A percentile compares a stretch with the other conserved stretches of the same genome.
Conservation (phyloP, 306 rosid genomes). For the Prunus campanulata region DNA sequence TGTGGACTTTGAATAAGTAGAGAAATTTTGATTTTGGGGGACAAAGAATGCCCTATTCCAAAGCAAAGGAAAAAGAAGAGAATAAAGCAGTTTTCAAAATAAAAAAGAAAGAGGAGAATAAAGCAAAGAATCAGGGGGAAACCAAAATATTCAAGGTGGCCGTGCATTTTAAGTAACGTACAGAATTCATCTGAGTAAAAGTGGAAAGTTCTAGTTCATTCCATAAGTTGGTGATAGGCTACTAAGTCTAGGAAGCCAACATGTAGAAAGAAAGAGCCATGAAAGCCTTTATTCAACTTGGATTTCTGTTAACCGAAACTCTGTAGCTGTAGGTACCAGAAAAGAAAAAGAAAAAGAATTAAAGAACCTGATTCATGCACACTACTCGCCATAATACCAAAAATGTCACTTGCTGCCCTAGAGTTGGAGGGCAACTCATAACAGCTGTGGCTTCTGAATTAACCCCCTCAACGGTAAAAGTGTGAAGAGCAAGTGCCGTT, state of each 20-base stretch:
- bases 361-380: no score
- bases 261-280: neutral
- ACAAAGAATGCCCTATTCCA: slow-evolving; percentile 34
- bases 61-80: slow-evolving; percentile 26
- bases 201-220: neutral
- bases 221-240: no score
- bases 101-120: neutral
- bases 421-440: neutral
- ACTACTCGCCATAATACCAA: no score
- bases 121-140: neutral
- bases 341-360: neutral
- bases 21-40: slow-evolving; percentile 16
- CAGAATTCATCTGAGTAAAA: neutral
- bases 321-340: neutral
- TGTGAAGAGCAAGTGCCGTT: no score
- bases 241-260: no score
- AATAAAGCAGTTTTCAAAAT: slow-evolving; percentile 17
- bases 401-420: no score
- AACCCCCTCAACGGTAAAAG: no score
- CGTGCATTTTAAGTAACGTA: slow-evolving; percentile 25
- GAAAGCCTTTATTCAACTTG: neutral
- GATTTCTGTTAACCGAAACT: neutral
- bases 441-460: neutral
- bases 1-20: neutral
- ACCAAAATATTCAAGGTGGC: slow-evolving; percentile 30